These are phyloP conservation scores for Pyrus communis DNA, from an alignment of 306 rosid species.

Conservation along the genomic window DNA sequence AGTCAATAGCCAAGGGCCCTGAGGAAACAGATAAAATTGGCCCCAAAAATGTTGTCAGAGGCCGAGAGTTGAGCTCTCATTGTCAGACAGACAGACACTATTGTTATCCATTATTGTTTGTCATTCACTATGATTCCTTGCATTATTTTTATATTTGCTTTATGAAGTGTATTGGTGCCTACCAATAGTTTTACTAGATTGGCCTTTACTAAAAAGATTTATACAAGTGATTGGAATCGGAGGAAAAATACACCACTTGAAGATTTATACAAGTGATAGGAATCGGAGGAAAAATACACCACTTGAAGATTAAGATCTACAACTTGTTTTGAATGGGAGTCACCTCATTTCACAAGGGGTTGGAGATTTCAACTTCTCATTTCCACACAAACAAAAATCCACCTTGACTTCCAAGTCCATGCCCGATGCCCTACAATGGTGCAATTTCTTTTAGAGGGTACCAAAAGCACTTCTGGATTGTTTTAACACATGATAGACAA, in stretches of 20 bases:
- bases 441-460: neutral
- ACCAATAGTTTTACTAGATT: neutral
- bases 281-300: neutral
- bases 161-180: neutral
- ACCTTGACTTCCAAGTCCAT: neutral
- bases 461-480: neutral
- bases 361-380: neutral
- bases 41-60: neutral
- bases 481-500: neutral
- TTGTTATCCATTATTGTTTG: neutral
- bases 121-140: neutral
- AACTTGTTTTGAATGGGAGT: neutral
- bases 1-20: neutral
- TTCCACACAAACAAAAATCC: neutral
- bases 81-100: constrained; percentile 6
- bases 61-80: constrained; percentile 10
- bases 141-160: neutral
- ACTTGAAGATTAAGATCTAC: neutral
- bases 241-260: neutral
- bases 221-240: neutral
- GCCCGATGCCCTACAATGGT: neutral
- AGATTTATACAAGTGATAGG: no score
- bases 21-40: neutral
- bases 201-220: neutral
- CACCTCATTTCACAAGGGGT: neutral